Evolutionary conservation across 495 filamentous ascomycete species (phyloP).

Genomic region (Tuber calosporum): DNA sequence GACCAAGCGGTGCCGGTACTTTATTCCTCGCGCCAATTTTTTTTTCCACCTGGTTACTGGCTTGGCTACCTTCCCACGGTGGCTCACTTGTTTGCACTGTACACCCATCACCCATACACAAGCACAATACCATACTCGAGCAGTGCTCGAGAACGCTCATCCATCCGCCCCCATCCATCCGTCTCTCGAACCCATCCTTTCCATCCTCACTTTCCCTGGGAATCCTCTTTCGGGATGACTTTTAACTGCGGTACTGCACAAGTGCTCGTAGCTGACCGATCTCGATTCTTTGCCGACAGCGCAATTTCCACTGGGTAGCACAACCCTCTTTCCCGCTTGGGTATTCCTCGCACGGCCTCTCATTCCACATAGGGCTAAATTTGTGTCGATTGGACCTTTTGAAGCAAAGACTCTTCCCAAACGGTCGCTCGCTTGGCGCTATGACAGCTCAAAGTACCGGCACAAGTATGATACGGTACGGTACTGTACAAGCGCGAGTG

Average conservation of each 20-base stretch:
- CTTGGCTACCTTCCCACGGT: background rate
- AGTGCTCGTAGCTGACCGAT: background rate
- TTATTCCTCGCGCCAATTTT: background rate
- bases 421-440: background rate
- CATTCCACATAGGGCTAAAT: background rate
- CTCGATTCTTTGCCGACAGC: background rate
- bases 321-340: background rate
- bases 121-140: too few relatives aligned
- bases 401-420: background rate
- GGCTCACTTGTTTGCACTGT: background rate
- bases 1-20: background rate
- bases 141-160: background rate
- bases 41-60: background rate
- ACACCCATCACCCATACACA: background rate
- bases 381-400: background rate
- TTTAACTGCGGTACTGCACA: too few relatives aligned
- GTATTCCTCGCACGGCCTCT: background rate
- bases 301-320: background rate
- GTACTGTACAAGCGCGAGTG: too few relatives aligned
- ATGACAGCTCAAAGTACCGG: background rate
- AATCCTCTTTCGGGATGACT: background rate
- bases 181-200: background rate
- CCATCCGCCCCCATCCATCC: slow-evolving; percentile 1
- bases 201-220: too few relatives aligned
- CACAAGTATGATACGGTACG: too few relatives aligned